These are phyloP conservation scores for Cercospora sesami DNA, from an alignment of 2,329 filamentous ascomycete species.

Conservation along the genomic window DNA sequence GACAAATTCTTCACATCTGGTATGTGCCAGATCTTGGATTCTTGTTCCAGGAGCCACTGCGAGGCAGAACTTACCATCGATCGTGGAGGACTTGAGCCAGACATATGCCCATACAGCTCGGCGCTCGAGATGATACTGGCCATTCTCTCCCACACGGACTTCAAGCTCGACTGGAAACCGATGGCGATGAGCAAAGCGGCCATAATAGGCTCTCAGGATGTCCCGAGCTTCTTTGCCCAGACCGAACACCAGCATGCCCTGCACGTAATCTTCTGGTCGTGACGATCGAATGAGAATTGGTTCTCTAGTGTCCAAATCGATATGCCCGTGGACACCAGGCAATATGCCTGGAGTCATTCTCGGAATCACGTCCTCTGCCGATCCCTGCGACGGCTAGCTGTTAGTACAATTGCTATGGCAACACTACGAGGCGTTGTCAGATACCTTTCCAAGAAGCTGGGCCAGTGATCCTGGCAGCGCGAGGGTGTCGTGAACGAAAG, in stretches of 20 bases:
- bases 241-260: constrained; percentile 36
- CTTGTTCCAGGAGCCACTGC: background rate
- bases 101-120: constrained; percentile 26
- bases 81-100: constrained; percentile 19
- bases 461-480: constrained; percentile 49
- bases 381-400: constrained; percentile 12
- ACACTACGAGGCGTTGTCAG: background rate
- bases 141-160: constrained; percentile 17
- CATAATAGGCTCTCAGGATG: constrained; percentile 32
- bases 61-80: constrained; percentile 5
- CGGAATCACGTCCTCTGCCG: constrained; percentile 26
- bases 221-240: constrained; percentile 25
- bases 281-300: constrained; percentile 29
- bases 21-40: background rate
- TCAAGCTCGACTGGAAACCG: constrained; percentile 31
- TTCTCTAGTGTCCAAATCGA: constrained; percentile 23
- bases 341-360: constrained; percentile 36
- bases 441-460: constrained; percentile 34
- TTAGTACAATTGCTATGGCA: background rate
- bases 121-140: constrained; percentile 16
- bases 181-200: constrained; percentile 19
- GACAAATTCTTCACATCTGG: background rate
- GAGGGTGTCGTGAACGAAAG: constrained; percentile 55
- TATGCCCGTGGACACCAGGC: constrained; percentile 26
- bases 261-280: constrained; percentile 26